Evolutionary conservation across 2,329 filamentous ascomycete species (phyloP).

Genomic region (Penicillium sp.): DNA sequence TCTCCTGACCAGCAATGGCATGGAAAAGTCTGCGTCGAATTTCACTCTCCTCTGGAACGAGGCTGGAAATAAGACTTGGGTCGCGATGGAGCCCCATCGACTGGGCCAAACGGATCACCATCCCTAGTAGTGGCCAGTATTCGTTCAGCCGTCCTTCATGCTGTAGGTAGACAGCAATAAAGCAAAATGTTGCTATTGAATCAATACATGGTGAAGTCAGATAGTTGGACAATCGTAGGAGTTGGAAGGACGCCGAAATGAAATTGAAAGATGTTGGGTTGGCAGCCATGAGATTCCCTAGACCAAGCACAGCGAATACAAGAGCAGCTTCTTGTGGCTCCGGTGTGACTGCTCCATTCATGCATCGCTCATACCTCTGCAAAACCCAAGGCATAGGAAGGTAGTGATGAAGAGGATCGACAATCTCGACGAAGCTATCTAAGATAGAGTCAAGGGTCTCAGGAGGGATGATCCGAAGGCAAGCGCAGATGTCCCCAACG

Average conservation of each 20-base stretch:
- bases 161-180: background rate
- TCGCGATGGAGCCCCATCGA: background rate
- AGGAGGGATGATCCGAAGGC: too few relatives aligned
- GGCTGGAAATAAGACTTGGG: too few relatives aligned
- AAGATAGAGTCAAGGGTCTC: background rate
- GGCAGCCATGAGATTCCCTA: background rate
- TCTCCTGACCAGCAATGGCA: background rate
- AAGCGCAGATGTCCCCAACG: too few relatives aligned
- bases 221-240: background rate
- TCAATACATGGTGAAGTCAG: background rate
- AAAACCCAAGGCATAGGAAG: background rate
- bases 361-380: background rate
- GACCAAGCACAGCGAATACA: too few relatives aligned
- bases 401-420: constrained; percentile 1
- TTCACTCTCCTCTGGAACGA: too few relatives aligned
- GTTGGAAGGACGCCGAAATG: background rate
- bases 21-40: background rate
- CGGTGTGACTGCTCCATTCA: background rate
- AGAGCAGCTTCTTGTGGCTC: too few relatives aligned
- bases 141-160: constrained; percentile 1
- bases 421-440: background rate
- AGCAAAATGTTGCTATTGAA: background rate
- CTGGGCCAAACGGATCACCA: background rate
- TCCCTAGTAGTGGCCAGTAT: constrained; percentile 1
- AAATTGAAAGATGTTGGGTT: background rate